Evolutionary conservation across 1,139 yeast genomes (phyloP), one percentile per base, ranked within the genome.

Genomic region (Candida gigantensis): DNA sequence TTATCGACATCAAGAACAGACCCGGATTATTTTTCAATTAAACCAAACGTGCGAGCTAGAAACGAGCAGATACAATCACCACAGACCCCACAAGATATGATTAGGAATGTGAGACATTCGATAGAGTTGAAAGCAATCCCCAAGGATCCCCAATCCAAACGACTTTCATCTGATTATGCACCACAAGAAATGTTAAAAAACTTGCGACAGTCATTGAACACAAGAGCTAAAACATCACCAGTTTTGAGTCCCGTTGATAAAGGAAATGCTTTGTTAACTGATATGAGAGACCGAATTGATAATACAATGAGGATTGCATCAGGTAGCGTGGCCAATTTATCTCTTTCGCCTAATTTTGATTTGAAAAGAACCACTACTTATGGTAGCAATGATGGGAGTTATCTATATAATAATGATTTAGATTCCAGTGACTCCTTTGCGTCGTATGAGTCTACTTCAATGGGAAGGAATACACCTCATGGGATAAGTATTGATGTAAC

Each of bases 111-210:
- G 3, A 57, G 54, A 35, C 45, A 46, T 4, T 54, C 62, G 4
- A 48, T 60, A 8, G 57, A 54, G 15, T 32, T 53, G 3, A 59
- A 56, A 37, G 31, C 55, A 2, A 39, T 45, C 2, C 45, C 45
- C 6, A 48, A 49, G 25, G 51, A 50, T 37, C 41, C 55, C 3
- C 34, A 41, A 2, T 30, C 38, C 3, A 51, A 51, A 28, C 41
- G 62, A 33, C 30, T 50, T 20, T 53, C 61, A 1, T 39, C 49
- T 1, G 52, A 48, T 14, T 52, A 51, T 28, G 49, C 58, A 13
- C 65, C 65, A 1, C 52, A 51, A 17, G 64, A 60, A 30, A 61
- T 62, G 68, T 44, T 62, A 9, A 52, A 45, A 24, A 49, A 42
- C 27, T 42, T 62, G 10, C 53, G 54, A 34, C 46, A 47, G 12